Conservation (phyloP, 2,329 filamentous ascomycete genomes). For the Ophiobolus disseminans region DNA sequence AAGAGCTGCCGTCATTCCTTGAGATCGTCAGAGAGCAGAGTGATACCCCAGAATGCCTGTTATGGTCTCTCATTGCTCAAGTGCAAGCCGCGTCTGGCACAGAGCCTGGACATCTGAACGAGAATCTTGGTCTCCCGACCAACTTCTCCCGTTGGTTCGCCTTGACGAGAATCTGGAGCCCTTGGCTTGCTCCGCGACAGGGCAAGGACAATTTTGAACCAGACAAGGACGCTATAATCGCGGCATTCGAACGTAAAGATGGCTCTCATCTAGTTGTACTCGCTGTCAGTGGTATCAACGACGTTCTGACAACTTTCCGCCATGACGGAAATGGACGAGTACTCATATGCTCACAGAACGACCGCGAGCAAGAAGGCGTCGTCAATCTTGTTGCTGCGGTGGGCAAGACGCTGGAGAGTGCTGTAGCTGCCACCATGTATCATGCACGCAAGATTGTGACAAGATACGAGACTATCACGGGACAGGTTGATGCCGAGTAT, state of each 20-base stretch:
- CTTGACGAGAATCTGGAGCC: constrained; percentile 77
- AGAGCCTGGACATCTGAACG: constrained; percentile 63
- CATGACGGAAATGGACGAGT: constrained; percentile 71
- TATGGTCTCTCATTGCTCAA: constrained; percentile 71
- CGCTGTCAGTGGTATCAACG: constrained; percentile 75
- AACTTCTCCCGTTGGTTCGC: constrained; percentile 78
- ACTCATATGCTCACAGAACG: constrained; percentile 74
- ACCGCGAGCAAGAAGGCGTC: constrained; percentile 63
- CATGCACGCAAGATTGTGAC: constrained; percentile 75
- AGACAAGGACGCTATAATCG: constrained; percentile 79
- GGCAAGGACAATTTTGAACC: constrained; percentile 71
- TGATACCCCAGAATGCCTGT: constrained; percentile 70
- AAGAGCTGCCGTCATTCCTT: constrained; percentile 64
- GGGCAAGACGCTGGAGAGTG: constrained; percentile 74
- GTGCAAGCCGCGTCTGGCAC: constrained; percentile 64
- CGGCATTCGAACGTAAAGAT: constrained; percentile 75
- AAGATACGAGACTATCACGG: constrained; percentile 52
- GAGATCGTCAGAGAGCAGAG: constrained; percentile 62
- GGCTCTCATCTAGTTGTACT: constrained; percentile 80
- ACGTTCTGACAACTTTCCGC: constrained; percentile 73
- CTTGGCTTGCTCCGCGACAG: constrained; percentile 90
- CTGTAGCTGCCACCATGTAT: constrained; percentile 83
- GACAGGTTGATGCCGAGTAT: constrained; percentile 57
- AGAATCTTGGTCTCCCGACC: constrained; percentile 70
- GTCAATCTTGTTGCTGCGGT: constrained; percentile 74